Conservation (phyloP, 2,329 filamentous ascomycete genomes). For the Calycina herbarum region DNA sequence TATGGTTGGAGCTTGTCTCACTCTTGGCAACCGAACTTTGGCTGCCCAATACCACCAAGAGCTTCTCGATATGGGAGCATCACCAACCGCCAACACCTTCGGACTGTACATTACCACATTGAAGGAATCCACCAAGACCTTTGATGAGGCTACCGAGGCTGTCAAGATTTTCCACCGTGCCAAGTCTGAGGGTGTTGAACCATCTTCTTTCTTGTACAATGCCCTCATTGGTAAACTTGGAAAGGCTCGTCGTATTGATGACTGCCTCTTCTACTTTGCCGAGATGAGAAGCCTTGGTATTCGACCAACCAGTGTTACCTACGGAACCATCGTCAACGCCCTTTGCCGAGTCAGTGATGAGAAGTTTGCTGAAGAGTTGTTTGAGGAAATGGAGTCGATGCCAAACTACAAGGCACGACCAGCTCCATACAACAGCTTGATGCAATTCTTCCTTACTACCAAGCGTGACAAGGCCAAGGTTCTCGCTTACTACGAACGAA, state of each 20-base stretch:
- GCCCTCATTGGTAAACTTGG: constrained; percentile 97
- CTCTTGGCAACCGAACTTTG: constrained; percentile 73
- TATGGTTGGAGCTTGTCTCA: constrained; percentile 91
- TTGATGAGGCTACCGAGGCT: constrained; percentile 94
- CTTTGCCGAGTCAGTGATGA: constrained; percentile 96
- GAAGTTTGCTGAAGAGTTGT: constrained; percentile 95
- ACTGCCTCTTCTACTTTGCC: constrained; percentile 96
- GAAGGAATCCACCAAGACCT: constrained; percentile 95
- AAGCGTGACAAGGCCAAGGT: constrained; percentile 96
- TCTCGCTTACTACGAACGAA: constrained; percentile 89
- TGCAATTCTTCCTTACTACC: constrained; percentile 98
- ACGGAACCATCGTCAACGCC: constrained; percentile 97
- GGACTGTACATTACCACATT: constrained; percentile 99
- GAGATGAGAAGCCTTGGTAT: constrained; percentile 95
- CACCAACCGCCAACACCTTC: constrained; percentile 95
- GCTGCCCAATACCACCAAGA: constrained; percentile 91
- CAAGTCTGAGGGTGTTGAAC: constrained; percentile 89
- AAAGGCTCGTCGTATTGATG: constrained; percentile 95
- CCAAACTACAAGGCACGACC: constrained; percentile 98
- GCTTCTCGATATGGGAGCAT: constrained; percentile 83
- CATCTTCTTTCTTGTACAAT: constrained; percentile 96
- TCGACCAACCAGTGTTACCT: constrained; percentile 94
- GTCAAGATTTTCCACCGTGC: constrained; percentile 97
- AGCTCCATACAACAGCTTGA: constrained; percentile 98
- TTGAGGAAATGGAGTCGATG: constrained; percentile 99